These are phyloP conservation scores for Dactylellina drechsleri DNA, from an alignment of 2,329 filamentous ascomycete genomes.

Conservation along the genomic window DNA sequence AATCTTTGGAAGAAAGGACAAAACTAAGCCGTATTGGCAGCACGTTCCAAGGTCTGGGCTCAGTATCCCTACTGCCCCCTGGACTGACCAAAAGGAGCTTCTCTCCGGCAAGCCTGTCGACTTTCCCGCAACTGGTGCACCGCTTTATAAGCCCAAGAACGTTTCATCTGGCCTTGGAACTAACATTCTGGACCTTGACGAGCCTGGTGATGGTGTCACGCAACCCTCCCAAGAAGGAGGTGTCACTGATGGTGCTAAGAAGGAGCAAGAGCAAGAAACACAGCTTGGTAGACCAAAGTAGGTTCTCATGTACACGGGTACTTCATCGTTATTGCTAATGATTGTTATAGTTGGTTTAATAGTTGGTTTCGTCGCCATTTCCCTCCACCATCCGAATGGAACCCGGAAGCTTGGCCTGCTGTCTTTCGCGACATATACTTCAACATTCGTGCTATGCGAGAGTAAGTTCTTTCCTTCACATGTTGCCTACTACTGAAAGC, in stretches of 20 bases:
- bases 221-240: no score
- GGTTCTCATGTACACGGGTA: no score
- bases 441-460: background rate
- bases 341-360: no score
- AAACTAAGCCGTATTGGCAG: slow-evolving; percentile 1
- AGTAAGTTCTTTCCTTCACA: background rate
- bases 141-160: background rate
- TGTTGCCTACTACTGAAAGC: background rate
- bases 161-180: no score
- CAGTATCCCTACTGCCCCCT: slow-evolving; percentile 7
- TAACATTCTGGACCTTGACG: no score
- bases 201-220: background rate
- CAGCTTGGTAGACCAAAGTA: no score
- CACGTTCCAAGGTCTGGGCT: background rate
- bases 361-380: background rate
- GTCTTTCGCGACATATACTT: background rate
- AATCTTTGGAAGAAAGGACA: slow-evolving; percentile 1
- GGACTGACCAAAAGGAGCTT: slow-evolving; percentile 4
- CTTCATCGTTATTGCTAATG: no score
- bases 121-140: background rate
- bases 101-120: slow-evolving; percentile 1
- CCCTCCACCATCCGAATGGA: slow-evolving; percentile 19
- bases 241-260: no score
- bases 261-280: no score
- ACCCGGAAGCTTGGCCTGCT: background rate